Base-by-base conservation (phyloP, 257 asterid species). In the Primulina eburnea region DNA sequence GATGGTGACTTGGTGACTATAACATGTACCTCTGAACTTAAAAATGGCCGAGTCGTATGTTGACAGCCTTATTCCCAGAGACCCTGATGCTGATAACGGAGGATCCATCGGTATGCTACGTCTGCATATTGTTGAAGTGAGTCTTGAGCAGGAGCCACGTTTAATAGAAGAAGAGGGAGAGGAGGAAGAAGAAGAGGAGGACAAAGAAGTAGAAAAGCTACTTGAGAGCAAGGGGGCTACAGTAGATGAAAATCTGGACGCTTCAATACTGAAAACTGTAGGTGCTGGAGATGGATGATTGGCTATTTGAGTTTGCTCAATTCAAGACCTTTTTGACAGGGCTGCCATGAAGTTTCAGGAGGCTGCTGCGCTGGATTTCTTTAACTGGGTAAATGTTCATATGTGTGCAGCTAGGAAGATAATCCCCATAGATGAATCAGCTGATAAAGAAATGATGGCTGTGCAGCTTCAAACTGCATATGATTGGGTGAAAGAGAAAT, bases 131-230 rank as follows among this genome's bases (percentile, higher is more conserved):
- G 97, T 91, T 68, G 99, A 94, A 81, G 97, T 94, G 79, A 80
- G 87, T 75, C 92, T 95, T 4, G 97, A 94, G 89, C 97, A 94
- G 89, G 99, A 94, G 80, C 99, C 99, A 5, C 90, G 90, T 29
- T 53, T 88, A 64, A 33, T 83, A 60, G 96, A 89, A 77, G 96
- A 85, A 76, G 98, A 84, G 71, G 53, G 0, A 21, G 24, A 21
- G 24, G 24, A 21, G 0, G 24, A 21, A 21, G 24, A 21, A 21
- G 24, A 0, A 21, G 24, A 21, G 0, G 24, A 21, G 24, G 24
- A 43, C n/a, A 14, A 43, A 12, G 55, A 43, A 43, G 55, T 43
- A 43, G 55, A 12, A 50, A 87, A 81, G 75, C 85, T 82, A 69
- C 24, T 21, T 0, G 24, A 21, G 24, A 69, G 18, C 29, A 88